Evolutionary conservation across 257 asterid species (phyloP), one percentile per base, ranked within the genome.

Genomic region (Apocynum venetum): DNA sequence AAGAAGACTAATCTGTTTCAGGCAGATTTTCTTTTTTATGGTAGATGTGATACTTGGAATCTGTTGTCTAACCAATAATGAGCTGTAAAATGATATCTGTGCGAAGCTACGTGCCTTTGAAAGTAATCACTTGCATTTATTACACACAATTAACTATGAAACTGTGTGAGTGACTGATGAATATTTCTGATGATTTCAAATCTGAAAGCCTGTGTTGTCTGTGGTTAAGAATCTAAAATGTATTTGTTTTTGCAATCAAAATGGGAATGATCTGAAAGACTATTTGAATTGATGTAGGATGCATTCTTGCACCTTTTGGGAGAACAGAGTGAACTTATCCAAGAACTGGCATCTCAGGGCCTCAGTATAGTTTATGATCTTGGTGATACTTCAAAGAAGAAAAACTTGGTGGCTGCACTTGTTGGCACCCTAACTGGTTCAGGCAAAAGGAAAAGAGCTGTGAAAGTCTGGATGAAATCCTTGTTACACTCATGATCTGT

Each of bases 331-430:
- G 99, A 95, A 82, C 98, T 95, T 80, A 91, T 92, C 8, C 99
- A 95, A 86, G 99, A 95, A 86, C 85, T 95, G 89, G 98, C 99
- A 83, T 95, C 99, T 84, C 99, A 93, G 84, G 99, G 99, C 79
- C 92, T 95, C 66, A 95, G 99, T 85, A 91, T 95, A 76, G 98
- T 95, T 63, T 95, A 95, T 89, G 99, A 95, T 76, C 88, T 93
- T 47, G 99, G 99, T 60, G 97, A 95, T 87, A 91, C 89, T 80
- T 87, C 93, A 79, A 95, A 86, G 89, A 95, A 91, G 89, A 87
- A 89, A 87, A 91, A 82, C 88, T 85, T 95, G 86, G 99, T 93
- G 80, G 91, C 83, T 91, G 96, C 98, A 67, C 96, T 95, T 80
- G 98, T 95, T 84, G 99, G 99, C 73, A 86, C 99, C 76, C 88